phyloP scores from a whole-genome alignment of 495 filamentous ascomycete genomes.

The Darksidea phi region DNA sequence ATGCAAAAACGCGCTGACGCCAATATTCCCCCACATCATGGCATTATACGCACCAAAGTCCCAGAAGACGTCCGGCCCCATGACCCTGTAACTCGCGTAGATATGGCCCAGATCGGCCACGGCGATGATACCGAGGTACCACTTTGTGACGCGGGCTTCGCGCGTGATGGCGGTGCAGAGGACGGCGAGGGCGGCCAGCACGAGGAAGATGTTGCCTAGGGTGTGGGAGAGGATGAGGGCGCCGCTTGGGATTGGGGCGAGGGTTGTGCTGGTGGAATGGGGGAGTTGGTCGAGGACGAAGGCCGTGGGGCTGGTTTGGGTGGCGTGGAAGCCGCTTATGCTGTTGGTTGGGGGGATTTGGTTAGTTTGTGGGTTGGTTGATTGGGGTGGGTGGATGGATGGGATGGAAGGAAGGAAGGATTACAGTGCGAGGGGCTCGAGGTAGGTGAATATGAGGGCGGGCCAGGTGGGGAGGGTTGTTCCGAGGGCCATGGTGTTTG shows the following conservation, averaged over 20 bases:
- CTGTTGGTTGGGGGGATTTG: conserved; percentile 6
- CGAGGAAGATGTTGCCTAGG: conserved; percentile 23
- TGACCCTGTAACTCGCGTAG: conserved; percentile 15
- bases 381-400: background rate
- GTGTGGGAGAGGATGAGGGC: conserved; percentile 20
- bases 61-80: conserved; percentile 19
- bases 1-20: conserved; percentile 24
- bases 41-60: conserved; percentile 16
- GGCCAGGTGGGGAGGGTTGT: conserved; percentile 26
- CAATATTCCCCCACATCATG: conserved; percentile 33
- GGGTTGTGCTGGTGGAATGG: conserved; percentile 1
- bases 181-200: conserved; percentile 18
- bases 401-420: background rate
- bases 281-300: conserved; percentile 23
- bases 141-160: conserved; percentile 23
- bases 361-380: background rate
- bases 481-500: conserved; percentile 30
- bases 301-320: conserved; percentile 2
- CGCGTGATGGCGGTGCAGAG: conserved; percentile 21
- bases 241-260: background rate
- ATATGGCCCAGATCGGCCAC: conserved; percentile 27
- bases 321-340: conserved; percentile 11
- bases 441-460: conserved; percentile 27
- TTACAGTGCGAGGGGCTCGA: conserved; percentile 27
- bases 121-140: conserved; percentile 20